Conservation (phyloP, 2,329 filamentous ascomycete genomes). For the Cordyceps cicadae region DNA sequence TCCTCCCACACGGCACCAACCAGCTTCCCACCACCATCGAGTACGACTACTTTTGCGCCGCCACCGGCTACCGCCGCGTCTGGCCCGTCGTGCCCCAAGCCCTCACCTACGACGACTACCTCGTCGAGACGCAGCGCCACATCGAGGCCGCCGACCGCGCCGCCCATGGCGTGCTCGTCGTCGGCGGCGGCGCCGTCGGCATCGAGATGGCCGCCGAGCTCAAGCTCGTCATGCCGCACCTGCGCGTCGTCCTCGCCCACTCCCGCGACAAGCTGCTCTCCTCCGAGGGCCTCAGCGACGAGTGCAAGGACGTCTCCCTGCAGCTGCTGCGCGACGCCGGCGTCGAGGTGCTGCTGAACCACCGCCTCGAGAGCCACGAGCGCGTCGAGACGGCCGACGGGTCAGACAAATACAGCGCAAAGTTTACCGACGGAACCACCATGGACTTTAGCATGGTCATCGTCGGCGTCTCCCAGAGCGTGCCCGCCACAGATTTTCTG, state of each 20-base stretch:
- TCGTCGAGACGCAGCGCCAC: slow-evolving; percentile 53
- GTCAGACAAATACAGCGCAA: slow-evolving; percentile 36
- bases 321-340: slow-evolving; percentile 51
- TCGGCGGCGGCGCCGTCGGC: slow-evolving; percentile 70
- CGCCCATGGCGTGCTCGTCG: slow-evolving; percentile 54
- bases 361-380: slow-evolving; percentile 44
- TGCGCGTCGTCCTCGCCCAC: slow-evolving; percentile 64
- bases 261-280: slow-evolving; percentile 63
- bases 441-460: slow-evolving; percentile 58
- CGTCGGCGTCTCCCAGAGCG: slow-evolving; percentile 57
- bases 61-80: slow-evolving; percentile 58
- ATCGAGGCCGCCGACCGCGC: slow-evolving; percentile 45
- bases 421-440: slow-evolving; percentile 50
- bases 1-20: slow-evolving; percentile 42
- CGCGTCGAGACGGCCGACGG: slow-evolving; percentile 38
- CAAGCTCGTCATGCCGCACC: slow-evolving; percentile 55
- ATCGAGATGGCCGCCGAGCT: slow-evolving; percentile 76
- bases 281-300: slow-evolving; percentile 61
- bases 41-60: slow-evolving; percentile 69
- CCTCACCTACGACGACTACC: slow-evolving; percentile 50
- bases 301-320: slow-evolving; percentile 56
- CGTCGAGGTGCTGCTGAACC: slow-evolving; percentile 56
- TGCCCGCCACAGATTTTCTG: slow-evolving; percentile 56
- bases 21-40: slow-evolving; percentile 31
- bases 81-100: slow-evolving; percentile 69